A percentile compares a stretch with the other conserved stretches of the same genome.
Conservation (phyloP, 345 rosid species). For the Erysimum cheiranthoides region DNA sequence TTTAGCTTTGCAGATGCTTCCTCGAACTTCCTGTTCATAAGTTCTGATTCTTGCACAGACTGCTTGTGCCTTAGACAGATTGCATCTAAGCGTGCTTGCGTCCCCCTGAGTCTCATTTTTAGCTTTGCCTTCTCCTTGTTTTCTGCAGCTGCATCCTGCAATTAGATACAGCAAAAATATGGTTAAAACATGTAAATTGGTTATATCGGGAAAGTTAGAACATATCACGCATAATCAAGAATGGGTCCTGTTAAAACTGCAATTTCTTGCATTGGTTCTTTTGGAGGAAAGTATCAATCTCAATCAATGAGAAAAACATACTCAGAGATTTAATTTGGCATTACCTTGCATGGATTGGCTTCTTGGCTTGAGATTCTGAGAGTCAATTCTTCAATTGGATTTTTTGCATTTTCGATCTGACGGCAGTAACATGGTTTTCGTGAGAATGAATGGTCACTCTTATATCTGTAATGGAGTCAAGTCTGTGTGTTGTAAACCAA, state of each 20-base stretch:
- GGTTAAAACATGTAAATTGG: not conserved
- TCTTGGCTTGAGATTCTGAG: constrained; percentile 52
- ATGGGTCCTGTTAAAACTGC: not conserved
- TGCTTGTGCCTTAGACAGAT: constrained; percentile 55
- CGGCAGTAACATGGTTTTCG: constrained; percentile 13
- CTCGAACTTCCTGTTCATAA: constrained; percentile 65
- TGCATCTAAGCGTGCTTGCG: constrained; percentile 76
- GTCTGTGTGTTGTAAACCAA: constrained; percentile 27
- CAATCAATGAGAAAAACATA: constrained; percentile 13
- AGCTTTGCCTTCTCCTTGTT: constrained; percentile 70
- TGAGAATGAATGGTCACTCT: constrained; percentile 22
- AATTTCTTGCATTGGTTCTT: constrained; percentile 4
- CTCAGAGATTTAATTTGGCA: constrained; percentile 15
- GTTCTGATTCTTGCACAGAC: constrained; percentile 54
- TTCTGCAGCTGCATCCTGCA: constrained; percentile 53
- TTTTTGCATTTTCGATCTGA: constrained; percentile 54
- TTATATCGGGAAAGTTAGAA: not conserved
- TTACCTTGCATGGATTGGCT: constrained; percentile 56
- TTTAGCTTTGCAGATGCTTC: constrained; percentile 75
- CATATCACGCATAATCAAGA: constrained; percentile 18
- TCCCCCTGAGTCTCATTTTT: constrained; percentile 76
- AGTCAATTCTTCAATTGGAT: constrained; percentile 50
- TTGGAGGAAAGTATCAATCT: constrained; percentile 13
- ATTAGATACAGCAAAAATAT: constrained; percentile 20
- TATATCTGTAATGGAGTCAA: constrained; percentile 8